Base-by-base conservation (phyloP, 148 eudicot species). In the Selenicereus undatus region DNA sequence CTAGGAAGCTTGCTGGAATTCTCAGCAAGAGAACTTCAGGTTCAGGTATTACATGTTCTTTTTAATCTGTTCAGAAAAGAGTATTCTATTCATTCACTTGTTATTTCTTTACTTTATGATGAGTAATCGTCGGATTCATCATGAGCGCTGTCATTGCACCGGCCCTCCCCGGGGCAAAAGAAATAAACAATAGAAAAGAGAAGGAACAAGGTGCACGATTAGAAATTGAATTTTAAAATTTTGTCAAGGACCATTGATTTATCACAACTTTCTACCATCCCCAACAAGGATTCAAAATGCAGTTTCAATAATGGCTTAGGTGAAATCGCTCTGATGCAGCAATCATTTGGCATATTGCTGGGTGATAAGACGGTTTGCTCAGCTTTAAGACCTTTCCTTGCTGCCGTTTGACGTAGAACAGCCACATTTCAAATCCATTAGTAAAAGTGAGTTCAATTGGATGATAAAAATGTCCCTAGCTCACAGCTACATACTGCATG, bases 11-110 rank as follows among this genome's bases (percentile, higher is more conserved):
- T 97, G 91, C 80, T 97, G 78, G 99, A 97, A 78, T 97, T 97
- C 77, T 88, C 98, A 82, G 94, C 99, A 26, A 87, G 98, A 84
- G 99, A 97, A 81, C 93, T 97, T 78, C 98, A 91, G 88, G 97
- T 84, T 88, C 97, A 97, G 99, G 99, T 96, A 56, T 66, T 66
- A 27, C 36, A 8, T 48, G 18, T 69, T 74, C 73, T 73, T 56
- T 39, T 65, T 64, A 27, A 30, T 43, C 76, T 45, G 79, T 77
- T 30, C 42, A 27, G 69, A 66, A 66, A 66, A 27, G 3, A 66
- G 2, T 66, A 0, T 32, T 81, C 10, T 24, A 72, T 24, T 80
- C 62, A 60, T 73, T n/a, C 20, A 13, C 39, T 50, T 11, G 7
- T 29, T 75, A 10, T 24, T 26, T 66, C 1, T 66, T 2, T 62